Conservation (phyloP, 148 eudicot species). For the Rhododendron simsii region DNA sequence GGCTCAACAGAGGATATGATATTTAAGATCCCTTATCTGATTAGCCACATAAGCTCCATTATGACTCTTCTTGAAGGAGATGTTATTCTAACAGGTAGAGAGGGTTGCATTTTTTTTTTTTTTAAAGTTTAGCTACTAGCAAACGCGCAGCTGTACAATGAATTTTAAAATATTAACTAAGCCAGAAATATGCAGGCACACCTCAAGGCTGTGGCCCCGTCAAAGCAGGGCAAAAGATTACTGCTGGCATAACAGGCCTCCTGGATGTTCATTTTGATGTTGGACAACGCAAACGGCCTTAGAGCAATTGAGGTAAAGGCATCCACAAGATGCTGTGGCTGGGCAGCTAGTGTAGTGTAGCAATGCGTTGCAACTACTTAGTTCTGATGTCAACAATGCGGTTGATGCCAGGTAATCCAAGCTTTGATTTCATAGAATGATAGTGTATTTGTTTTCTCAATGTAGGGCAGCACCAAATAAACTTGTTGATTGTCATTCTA, state of each 20-base stretch:
- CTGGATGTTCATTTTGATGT: slow-evolving; percentile 70
- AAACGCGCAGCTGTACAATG: background rate
- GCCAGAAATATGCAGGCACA: slow-evolving; percentile 54
- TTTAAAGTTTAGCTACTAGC: background rate
- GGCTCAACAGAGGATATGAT: slow-evolving; percentile 94
- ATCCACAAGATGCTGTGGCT: background rate
- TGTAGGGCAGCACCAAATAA: background rate
- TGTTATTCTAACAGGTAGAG: slow-evolving; percentile 83
- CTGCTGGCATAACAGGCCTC: slow-evolving; percentile 90
- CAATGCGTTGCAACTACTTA: background rate
- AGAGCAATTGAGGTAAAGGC: slow-evolving; percentile 15
- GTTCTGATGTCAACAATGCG: background rate
- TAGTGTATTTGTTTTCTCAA: background rate
- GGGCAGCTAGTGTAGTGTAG: background rate
- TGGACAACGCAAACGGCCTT: slow-evolving; percentile 37
- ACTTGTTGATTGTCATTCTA: background rate
- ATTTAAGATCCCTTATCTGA: slow-evolving; percentile 79
- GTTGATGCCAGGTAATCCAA: background rate
- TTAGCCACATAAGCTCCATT: slow-evolving; percentile 90
- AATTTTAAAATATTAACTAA: background rate
- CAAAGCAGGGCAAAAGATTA: slow-evolving; percentile 76
- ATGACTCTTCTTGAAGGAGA: slow-evolving; percentile 98
- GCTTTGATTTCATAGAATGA: background rate
- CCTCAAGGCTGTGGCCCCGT: slow-evolving; percentile 95
- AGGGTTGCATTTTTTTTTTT: background rate